These are phyloP conservation scores for Sapria himalayana DNA, from an alignment of 345 rosid species.

Conservation along the genomic window DNA sequence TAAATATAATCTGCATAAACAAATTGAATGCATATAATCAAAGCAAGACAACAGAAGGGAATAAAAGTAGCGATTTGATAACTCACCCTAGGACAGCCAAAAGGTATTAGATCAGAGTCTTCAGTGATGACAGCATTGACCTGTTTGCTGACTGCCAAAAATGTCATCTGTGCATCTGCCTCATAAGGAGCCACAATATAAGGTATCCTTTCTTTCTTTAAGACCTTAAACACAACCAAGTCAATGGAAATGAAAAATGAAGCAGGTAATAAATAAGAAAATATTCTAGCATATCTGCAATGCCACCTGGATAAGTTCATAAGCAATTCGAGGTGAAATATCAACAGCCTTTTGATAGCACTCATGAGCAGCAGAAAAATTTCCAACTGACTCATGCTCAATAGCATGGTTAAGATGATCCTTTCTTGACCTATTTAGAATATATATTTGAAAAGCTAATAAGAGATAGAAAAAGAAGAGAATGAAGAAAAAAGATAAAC, in stretches of 20 bases:
- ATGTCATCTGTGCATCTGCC: conserved; percentile 97
- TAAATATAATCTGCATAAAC: conserved; percentile 47
- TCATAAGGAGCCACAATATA: conserved; percentile 89
- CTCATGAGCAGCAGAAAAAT: conserved; percentile 63
- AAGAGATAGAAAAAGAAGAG: no score
- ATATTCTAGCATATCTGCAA: no score
- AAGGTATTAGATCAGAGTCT: conserved; percentile 95
- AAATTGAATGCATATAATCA: background rate
- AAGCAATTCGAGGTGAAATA: conserved; percentile 83
- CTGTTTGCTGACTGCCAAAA: conserved; percentile 56
- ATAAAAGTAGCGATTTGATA: conserved; percentile 1
- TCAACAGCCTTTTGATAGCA: conserved; percentile 91
- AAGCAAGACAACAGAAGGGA: no score
- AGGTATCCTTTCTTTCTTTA: conserved; percentile 47
- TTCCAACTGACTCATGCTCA: conserved; percentile 71
- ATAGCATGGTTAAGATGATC: conserved; percentile 72
- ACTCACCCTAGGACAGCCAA: conserved; percentile 93
- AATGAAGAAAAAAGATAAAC: no score
- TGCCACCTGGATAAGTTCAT: conserved; percentile 65
- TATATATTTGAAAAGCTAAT: no score
- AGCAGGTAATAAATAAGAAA: conserved; percentile 3
- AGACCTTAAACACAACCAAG: conserved; percentile 32
- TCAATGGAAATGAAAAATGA: conserved; percentile 6
- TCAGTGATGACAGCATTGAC: conserved; percentile 87
- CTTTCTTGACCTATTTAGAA: conserved; percentile 75